phyloP scores from a whole-genome alignment of 331 rosid genomes.

The Erythrophleum ivorense region DNA sequence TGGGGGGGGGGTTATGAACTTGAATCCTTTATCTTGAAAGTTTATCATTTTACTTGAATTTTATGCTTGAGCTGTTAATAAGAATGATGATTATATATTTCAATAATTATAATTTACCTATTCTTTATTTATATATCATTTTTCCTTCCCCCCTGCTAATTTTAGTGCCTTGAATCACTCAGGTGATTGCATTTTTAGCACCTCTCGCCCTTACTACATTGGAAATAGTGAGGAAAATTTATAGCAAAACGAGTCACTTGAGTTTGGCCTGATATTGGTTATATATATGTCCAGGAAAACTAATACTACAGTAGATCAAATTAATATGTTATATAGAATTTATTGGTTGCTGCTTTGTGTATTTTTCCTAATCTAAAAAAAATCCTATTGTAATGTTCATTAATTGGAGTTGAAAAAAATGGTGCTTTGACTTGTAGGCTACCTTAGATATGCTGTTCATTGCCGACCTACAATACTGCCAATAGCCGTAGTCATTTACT shows the following conservation, averaged over 20 bases:
- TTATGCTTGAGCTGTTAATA: background rate
- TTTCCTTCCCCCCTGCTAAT: background rate
- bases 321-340: conserved; percentile 18
- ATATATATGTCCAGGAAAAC: background rate
- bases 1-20: background rate
- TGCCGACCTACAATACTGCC: background rate
- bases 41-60: background rate
- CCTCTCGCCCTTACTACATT: background rate
- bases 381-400: background rate
- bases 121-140: background rate
- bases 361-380: background rate
- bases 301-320: conserved; percentile 9
- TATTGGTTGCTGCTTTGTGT: background rate
- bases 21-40: background rate
- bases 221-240: background rate
- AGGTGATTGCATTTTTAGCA: background rate
- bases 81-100: background rate
- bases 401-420: background rate
- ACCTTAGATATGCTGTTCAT: background rate
- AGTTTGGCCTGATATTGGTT: conserved; percentile 18
- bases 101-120: background rate
- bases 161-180: background rate
- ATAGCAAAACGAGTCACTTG: background rate
- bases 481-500: background rate
- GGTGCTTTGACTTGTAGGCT: background rate